A percentile compares a stretch with the other conserved stretches of the same genome.
phyloP scores from a whole-genome alignment of 1,284 basidiomycete species.

The Ustilago bromivora region DNA sequence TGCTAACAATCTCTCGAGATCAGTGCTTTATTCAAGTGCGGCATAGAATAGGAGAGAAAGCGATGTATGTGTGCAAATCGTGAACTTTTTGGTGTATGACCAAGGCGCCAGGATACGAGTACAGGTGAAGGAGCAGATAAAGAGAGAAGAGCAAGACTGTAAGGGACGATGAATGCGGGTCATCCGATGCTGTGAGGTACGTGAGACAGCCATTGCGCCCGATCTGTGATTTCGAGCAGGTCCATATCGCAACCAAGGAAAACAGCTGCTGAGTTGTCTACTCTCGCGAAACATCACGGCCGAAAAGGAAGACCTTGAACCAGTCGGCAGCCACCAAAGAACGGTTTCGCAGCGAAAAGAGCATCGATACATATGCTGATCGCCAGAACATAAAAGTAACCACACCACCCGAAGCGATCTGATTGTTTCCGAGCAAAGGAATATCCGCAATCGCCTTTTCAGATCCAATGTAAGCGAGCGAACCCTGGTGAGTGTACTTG shows the following conservation, averaged over 20 bases:
- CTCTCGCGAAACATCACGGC: slow-evolving; percentile 55
- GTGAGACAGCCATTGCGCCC: neutral
- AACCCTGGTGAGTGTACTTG: slow-evolving; percentile 64
- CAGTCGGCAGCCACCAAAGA: slow-evolving; percentile 62
- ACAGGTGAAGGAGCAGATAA: slow-evolving; percentile 5
- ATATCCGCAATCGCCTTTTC: slow-evolving; percentile 65
- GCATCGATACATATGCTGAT: slow-evolving; percentile 59
- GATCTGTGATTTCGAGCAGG: neutral
- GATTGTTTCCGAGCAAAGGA: slow-evolving; percentile 52
- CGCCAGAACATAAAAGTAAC: slow-evolving; percentile 61
- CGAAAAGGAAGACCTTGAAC: slow-evolving; percentile 58
- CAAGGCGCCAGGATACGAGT: slow-evolving; percentile 8
- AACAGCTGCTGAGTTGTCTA: slow-evolving; percentile 7
- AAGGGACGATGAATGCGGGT: neutral
- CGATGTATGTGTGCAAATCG: neutral
- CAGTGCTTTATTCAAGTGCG: neutral
- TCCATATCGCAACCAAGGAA: neutral
- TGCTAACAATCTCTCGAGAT: no score
- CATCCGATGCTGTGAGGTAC: neutral
- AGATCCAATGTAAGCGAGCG: slow-evolving; percentile 63
- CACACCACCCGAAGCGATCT: slow-evolving; percentile 57
- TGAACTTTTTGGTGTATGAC: slow-evolving; percentile 4
- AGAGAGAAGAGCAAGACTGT: neutral
- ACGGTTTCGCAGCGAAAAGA: slow-evolving; percentile 61
- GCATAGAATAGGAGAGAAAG: neutral